Evolutionary conservation across 805 yeast species (phyloP), one percentile per base, ranked within the genome.

Genomic region (Kockiozyma suomiensis): DNA sequence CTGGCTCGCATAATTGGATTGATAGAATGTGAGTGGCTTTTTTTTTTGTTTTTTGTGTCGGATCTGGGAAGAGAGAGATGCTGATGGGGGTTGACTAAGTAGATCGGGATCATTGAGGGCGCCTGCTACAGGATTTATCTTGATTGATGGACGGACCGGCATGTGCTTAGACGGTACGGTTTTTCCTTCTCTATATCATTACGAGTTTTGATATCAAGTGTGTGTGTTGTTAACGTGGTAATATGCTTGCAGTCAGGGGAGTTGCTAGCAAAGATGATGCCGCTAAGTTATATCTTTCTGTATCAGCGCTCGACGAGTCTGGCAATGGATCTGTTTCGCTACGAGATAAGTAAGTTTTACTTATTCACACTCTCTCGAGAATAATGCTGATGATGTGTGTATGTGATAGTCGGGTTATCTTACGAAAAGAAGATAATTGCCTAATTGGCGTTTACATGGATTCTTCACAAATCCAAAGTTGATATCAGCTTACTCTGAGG

Each of bases 381-480:
- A 13, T 4, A 15, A 28, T 15, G 30, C 23, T 32, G 21, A 23
- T 17, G 23, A n/a, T 13, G 25, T n/a, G n/a, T 30, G 33, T 6
- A 10, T 30, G 10, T 10, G 23, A 8, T 54, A 61, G 65, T 25
- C 58, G 66, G 19, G 33, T 62, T 23, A 12, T 62, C 10, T 43
- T 62, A 40, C 53, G 62, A 19, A 25, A 49, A 28, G 66, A 62
- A 21, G 30, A 12, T 1, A 61, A 61, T 32, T 62, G 66, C 50
- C n/a, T 62, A 25, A 25, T 62, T 21, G 66, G 66, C 15, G 15
- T 62, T 1, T 62, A 62, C 32, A 61, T 56, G 37, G 59, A 50
- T 19, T 26, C 46, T 6, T 6, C 17, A 19, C 38, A n/a, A 15
- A 28, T n/a, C 8, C n/a, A n/a, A n/a, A n/a, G n/a, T n/a, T n/a